Evolutionary conservation across 495 filamentous ascomycete species (phyloP), one percentile per base, ranked within the genome.

Genomic region (Tuber borchii): DNA sequence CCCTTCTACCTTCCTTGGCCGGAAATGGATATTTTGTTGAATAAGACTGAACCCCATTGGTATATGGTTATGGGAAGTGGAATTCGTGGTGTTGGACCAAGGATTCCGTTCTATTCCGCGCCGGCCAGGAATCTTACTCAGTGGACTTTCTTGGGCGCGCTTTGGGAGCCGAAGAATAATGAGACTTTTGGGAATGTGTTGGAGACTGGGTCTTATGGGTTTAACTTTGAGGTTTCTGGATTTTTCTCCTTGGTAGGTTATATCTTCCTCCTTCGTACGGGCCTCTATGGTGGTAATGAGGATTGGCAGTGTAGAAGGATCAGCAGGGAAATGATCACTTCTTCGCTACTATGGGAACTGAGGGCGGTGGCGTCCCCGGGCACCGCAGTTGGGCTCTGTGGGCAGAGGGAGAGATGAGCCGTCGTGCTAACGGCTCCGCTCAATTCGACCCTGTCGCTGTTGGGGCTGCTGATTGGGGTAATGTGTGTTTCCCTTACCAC

Each of bases 161-260:
- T 90, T 39, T 79, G 74, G 69, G 70, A 78, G 83, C 86, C 77
- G 82, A 86, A 69, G 80, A 85, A 4, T 83, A 85, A 31, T 83
- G 84, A 43, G 88, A 88, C 75, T 79, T 86, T 61, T 79, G 84
- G 19, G 83, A 84, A 68, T 87, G 40, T 73, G 26, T 8, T 44
- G 8, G 73, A 77, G 68, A 71, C 37, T 0, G 77, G 79, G 0
- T 75, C 75, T 26, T 81, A 70, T 46, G 73, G 73, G 2, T 87
- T 86, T 71, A 90, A 90, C 80, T 90, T 88, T 83, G 88, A 90
- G 79, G 87, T 89, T n/a, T 83, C 83, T 10, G 88, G 87, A 43
- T 84, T 88, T 72, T 85, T 86, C 71, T 85, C 85, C 0, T 80
- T 90, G 56, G 56, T 65, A 17, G 56, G 56, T 17, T 34, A 34